A percentile compares a stretch with the other conserved stretches of the same genome.
Evolutionary conservation across 2,329 filamentous ascomycete genomes (phyloP).

Genomic region (Diaporthe caulivora): DNA sequence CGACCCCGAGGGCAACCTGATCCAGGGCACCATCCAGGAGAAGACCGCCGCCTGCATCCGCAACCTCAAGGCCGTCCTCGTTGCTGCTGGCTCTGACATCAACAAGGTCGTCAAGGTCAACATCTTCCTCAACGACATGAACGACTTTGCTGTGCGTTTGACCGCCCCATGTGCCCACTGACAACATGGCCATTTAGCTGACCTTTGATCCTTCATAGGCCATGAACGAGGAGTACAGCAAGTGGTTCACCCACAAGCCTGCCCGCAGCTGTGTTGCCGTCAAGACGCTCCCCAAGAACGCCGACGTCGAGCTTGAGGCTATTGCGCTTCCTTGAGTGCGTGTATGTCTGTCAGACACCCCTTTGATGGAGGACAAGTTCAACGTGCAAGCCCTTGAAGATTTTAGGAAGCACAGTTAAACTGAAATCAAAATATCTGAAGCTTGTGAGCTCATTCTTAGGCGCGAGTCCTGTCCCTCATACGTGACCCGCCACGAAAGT

Average conservation of each 20-base stretch:
- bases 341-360: neutral
- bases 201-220: slow-evolving; percentile 53
- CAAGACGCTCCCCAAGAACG: slow-evolving; percentile 87
- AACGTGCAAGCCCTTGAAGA: neutral
- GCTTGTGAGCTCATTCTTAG: neutral
- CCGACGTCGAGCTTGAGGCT: slow-evolving; percentile 91
- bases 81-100: slow-evolving; percentile 83
- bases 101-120: slow-evolving; percentile 89
- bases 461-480: neutral
- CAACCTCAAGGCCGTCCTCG: slow-evolving; percentile 87
- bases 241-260: slow-evolving; percentile 86
- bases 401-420: neutral
- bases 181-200: neutral
- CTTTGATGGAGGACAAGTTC: neutral
- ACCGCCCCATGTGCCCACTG: neutral
- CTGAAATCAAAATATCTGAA: slow-evolving; percentile 2
- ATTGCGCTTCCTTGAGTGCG: slow-evolving; percentile 75
- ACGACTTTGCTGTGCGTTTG: slow-evolving; percentile 75
- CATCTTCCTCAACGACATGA: slow-evolving; percentile 94
- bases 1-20: slow-evolving; percentile 66
- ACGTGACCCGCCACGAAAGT: neutral
- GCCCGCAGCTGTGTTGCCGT: slow-evolving; percentile 92
- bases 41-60: slow-evolving; percentile 74
- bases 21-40: slow-evolving; percentile 72
- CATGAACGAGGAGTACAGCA: slow-evolving; percentile 89